Conservation (phyloP, 768 basidiomycete species). For the Mycena chlorophos region DNA sequence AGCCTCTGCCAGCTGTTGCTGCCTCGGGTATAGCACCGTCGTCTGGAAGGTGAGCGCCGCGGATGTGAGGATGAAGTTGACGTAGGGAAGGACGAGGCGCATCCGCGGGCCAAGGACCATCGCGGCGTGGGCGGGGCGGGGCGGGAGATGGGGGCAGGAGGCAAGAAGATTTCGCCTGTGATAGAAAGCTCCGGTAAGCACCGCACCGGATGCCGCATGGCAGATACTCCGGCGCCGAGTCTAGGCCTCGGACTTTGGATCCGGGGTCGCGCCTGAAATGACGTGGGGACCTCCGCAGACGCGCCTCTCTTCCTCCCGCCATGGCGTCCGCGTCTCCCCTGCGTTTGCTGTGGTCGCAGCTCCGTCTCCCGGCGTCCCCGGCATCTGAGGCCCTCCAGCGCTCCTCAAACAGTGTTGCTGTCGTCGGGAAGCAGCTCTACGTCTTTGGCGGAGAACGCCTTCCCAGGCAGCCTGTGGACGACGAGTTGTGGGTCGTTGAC, state of each 20-base stretch:
- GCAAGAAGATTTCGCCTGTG: neutral
- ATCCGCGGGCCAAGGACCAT: conserved; percentile 24
- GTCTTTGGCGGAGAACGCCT: conserved; percentile 1
- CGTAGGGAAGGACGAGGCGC: conserved; percentile 24
- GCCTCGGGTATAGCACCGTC: conserved; percentile 29
- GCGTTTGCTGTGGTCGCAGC: conserved; percentile 7
- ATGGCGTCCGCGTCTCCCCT: too few species aligned
- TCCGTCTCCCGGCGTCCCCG: neutral
- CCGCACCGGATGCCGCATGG: too few species aligned
- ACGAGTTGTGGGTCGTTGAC: conserved; percentile 1
- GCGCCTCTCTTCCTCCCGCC: too few species aligned
- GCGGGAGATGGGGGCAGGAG: conserved; percentile 1
- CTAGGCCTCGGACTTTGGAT: too few species aligned
- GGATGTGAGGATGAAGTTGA: conserved; percentile 25
- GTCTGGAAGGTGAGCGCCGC: conserved; percentile 26
- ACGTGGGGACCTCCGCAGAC: too few species aligned
- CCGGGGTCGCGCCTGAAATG: too few species aligned
- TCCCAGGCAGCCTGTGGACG: conserved; percentile 1
- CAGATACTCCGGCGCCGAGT: too few species aligned
- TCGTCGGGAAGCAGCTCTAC: conserved; percentile 1
- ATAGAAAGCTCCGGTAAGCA: too few species aligned
- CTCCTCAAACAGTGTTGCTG: conserved; percentile 1
- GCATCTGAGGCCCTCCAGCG: neutral
- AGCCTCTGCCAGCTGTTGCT: conserved; percentile 25
- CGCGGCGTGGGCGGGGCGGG: neutral